These are phyloP conservation scores for Talaromyces sp. DNA, from an alignment of 2,329 filamentous ascomycete species.

Conservation along the genomic window DNA sequence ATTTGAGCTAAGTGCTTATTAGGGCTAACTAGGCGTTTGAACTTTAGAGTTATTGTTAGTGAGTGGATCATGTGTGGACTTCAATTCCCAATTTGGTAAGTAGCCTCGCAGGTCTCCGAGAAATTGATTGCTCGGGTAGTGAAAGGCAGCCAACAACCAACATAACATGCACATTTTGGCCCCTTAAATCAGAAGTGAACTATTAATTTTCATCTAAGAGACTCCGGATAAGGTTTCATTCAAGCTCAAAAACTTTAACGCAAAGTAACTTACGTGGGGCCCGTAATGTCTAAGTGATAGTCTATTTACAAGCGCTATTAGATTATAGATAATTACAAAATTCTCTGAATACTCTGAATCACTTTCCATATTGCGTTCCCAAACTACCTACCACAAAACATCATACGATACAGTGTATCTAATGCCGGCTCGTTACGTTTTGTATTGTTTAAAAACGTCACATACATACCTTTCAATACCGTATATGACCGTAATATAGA, in stretches of 20 bases:
- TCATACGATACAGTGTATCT: background rate
- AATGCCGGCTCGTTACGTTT: background rate
- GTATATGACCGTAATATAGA: background rate
- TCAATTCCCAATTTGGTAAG: background rate
- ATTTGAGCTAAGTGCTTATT: background rate
- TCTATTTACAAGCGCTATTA: background rate
- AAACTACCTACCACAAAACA: background rate
- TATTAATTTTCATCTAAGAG: background rate
- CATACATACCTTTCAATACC: background rate
- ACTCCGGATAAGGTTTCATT: background rate
- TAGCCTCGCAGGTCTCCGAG: background rate
- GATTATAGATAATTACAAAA: background rate
- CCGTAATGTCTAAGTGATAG: background rate
- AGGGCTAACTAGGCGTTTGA: background rate
- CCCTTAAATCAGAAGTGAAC: background rate
- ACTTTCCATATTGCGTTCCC: background rate
- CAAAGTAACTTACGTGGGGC: background rate
- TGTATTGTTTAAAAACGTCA: background rate
- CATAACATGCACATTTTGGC: background rate
- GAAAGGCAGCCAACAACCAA: background rate
- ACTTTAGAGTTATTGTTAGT: background rate
- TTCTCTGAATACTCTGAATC: background rate
- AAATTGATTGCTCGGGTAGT: background rate
- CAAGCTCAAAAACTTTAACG: background rate
- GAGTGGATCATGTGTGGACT: background rate